Conservation (phyloP, 345 rosid species). For the Lepidium africanum region DNA sequence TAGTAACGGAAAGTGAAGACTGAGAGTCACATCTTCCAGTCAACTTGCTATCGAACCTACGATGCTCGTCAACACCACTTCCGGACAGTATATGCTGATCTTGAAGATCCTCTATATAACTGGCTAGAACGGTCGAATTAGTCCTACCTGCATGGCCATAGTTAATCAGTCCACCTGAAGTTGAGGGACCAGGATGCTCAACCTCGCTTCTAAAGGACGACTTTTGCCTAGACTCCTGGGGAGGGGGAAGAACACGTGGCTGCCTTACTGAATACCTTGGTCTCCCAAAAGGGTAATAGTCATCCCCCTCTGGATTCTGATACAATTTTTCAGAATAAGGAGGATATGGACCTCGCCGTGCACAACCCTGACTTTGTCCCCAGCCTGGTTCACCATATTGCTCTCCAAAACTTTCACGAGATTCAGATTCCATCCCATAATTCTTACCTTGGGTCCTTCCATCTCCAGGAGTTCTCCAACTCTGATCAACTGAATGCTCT, state of each 20-base stretch:
- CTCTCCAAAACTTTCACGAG: slow-evolving; percentile 56
- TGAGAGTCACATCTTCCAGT: slow-evolving; percentile 75
- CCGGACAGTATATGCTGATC: slow-evolving; percentile 37
- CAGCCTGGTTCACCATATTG: slow-evolving; percentile 62
- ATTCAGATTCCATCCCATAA: slow-evolving; percentile 57
- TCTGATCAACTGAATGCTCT: slow-evolving; percentile 55
- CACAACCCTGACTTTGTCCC: slow-evolving; percentile 46
- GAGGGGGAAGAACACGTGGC: slow-evolving; percentile 92
- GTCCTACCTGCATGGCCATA: slow-evolving; percentile 38
- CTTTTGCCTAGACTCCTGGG: slow-evolving; percentile 56
- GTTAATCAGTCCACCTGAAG: slow-evolving; percentile 34
- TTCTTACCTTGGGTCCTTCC: slow-evolving; percentile 57
- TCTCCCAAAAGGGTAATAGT: slow-evolving; percentile 66
- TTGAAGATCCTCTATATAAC: slow-evolving; percentile 40
- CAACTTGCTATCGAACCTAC: slow-evolving; percentile 36
- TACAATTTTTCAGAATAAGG: slow-evolving; percentile 48
- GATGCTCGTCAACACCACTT: slow-evolving; percentile 31
- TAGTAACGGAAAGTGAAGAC: slow-evolving; percentile 88
- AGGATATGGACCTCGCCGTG: slow-evolving; percentile 45
- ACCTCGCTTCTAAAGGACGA: slow-evolving; percentile 41
- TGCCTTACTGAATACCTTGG: slow-evolving; percentile 73
- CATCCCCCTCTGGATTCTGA: slow-evolving; percentile 62
- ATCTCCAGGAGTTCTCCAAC: slow-evolving; percentile 68
- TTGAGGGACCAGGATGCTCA: slow-evolving; percentile 54
- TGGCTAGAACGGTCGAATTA: slow-evolving; percentile 37